These are phyloP conservation scores for Didymella sp. DNA, from an alignment of 2,329 filamentous ascomycete genomes.

Conservation along the genomic window DNA sequence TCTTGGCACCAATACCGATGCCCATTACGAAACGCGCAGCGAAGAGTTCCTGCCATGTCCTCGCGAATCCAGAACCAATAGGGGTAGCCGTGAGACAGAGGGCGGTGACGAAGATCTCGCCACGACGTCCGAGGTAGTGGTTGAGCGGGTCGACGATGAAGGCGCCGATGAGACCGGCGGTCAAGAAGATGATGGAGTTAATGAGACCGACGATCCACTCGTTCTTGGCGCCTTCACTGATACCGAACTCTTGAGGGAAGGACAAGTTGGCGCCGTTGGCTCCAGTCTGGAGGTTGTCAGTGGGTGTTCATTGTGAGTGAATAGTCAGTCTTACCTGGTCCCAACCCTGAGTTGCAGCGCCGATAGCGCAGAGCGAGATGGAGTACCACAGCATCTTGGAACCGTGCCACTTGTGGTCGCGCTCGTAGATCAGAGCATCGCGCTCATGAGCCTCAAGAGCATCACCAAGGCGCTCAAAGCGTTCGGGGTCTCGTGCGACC, in stretches of 20 bases:
- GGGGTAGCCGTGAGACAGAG: constrained; percentile 46
- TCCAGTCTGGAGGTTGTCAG: constrained; percentile 58
- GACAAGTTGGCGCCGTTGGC: constrained; percentile 63
- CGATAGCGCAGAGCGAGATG: constrained; percentile 71
- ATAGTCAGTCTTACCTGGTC: constrained; percentile 48
- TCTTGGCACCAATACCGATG: constrained; percentile 46
- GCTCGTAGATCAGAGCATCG: constrained; percentile 65
- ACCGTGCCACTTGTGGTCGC: constrained; percentile 67
- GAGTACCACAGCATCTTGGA: constrained; percentile 70
- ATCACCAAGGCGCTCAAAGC: constrained; percentile 67
- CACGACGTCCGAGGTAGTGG: constrained; percentile 47
- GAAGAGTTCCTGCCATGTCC: constrained; percentile 48
- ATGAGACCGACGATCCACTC: constrained; percentile 46
- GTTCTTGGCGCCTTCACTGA: constrained; percentile 42
- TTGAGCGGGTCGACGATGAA: constrained; percentile 45
- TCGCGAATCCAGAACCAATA: constrained; percentile 47
- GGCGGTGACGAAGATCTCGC: constrained; percentile 50
- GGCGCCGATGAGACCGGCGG: constrained; percentile 45
- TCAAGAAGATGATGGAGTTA: constrained; percentile 51
- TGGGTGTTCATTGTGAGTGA: background rate
- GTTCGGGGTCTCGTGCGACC: constrained; percentile 72
- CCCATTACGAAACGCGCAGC: constrained; percentile 48
- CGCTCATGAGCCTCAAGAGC: constrained; percentile 66
- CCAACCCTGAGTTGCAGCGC: constrained; percentile 72
- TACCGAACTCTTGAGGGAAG: constrained; percentile 63